Conservation (phyloP, 495 filamentous ascomycete genomes). For the Penicillium mononematosum region DNA sequence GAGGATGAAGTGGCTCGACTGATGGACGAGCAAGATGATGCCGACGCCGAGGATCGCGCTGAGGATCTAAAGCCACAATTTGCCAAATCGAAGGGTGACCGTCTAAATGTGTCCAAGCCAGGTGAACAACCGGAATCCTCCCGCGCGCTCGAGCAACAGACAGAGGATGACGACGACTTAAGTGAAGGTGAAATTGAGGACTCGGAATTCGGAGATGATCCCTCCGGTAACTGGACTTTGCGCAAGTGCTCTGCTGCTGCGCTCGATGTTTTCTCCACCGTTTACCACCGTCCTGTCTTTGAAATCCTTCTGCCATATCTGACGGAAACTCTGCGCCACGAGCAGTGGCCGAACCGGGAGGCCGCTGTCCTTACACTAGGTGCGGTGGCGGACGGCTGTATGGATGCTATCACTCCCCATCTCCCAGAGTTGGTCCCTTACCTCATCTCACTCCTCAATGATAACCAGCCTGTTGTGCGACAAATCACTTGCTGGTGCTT, state of each 20-base stretch:
- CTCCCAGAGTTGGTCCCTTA: constrained; percentile 89
- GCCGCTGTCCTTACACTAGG: constrained; percentile 93
- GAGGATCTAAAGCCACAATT: constrained; percentile 94
- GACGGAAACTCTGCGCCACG: constrained; percentile 81
- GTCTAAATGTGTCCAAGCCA: constrained; percentile 47
- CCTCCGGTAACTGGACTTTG: constrained; percentile 93
- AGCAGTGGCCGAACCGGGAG: constrained; percentile 90
- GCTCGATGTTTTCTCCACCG: constrained; percentile 87
- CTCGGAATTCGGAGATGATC: constrained; percentile 68
- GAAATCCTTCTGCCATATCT: constrained; percentile 88
- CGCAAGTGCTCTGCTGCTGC: constrained; percentile 97
- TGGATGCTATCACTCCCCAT: constrained; percentile 84
- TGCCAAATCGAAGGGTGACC: constrained; percentile 67
- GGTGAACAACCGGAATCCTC: constrained; percentile 42
- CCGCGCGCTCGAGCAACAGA: constrained; percentile 48
- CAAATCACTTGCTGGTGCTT: constrained; percentile 99
- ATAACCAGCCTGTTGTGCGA: constrained; percentile 86
- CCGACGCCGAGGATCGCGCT: constrained; percentile 83
- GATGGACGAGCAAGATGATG: constrained; percentile 82
- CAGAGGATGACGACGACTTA: constrained; percentile 64
- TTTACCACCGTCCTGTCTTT: constrained; percentile 87
- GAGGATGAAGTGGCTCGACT: constrained; percentile 87
- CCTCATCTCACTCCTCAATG: constrained; percentile 80
- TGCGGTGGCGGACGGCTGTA: constrained; percentile 92
- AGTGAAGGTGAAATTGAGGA: constrained; percentile 90